Evolutionary conservation across 2,329 filamentous ascomycete genomes (phyloP), one percentile per base, ranked within the genome.

Genomic region (Fusarium temperatum): DNA sequence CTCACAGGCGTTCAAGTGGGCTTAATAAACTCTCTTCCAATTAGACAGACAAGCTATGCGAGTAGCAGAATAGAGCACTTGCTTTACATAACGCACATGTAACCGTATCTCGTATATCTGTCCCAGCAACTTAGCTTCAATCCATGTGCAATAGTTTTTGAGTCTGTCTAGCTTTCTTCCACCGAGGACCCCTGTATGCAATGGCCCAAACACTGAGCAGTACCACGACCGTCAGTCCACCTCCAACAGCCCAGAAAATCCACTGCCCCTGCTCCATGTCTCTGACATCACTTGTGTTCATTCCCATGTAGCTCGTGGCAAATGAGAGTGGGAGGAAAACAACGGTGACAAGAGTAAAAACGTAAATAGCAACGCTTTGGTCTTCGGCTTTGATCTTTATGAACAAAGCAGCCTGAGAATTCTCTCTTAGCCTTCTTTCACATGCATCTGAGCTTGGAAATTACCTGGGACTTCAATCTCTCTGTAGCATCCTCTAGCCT

Each of bases 191-290:
- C n/a, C n/a, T n/a, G n/a, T n/a, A n/a, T n/a, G n/a, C n/a, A n/a
- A n/a, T n/a, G n/a, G n/a, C n/a, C n/a, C 45, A 30, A 22, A 48
- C 26, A 30, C 26, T 13, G 17, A 30, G 3, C 7, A 48, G 14
- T 8, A 30, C 45, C 7, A n/a, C 3, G 2, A 30, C 13, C 10
- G 45, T 48, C 4, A 48, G 9, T 1, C 8, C 14, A 0, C 26
- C 45, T 10, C 45, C 14, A 48, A 30, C 26, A 2, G 5, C 26
- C 20, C 20, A 30, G 3, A 48, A 48, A 4, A 30, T 30, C 20
- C 26, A 48, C 3, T 30, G 14, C 7, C 26, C 20, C 1, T 48
- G 26, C 6, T 30, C 0, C 20, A 48, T 30, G 3, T 48, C 45
- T 48, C 26, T 48, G 20, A 48, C 17, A 8, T 48, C 45, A 2